phyloP scores from a whole-genome alignment of 352 stramenopile genomes.

The Phytophthora foliorum region DNA sequence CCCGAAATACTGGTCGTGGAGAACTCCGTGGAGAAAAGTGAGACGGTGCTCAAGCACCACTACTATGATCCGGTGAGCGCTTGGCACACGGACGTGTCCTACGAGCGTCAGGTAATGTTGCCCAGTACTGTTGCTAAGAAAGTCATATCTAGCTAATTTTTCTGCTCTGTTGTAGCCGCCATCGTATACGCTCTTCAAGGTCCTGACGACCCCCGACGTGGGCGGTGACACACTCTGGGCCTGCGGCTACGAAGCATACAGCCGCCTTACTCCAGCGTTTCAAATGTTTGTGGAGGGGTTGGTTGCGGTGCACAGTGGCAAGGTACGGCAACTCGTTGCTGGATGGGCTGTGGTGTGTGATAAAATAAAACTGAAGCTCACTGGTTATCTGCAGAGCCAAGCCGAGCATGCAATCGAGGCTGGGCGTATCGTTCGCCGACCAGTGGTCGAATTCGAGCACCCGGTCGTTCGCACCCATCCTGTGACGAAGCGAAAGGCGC shows the following conservation, averaged over 20 bases:
- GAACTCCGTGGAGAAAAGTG: constrained; percentile 12
- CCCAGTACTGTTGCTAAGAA: not conserved
- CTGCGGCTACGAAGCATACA: constrained; percentile 50
- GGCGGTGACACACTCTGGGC: constrained; percentile 52
- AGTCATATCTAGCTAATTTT: not conserved
- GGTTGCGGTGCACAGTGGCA: constrained; percentile 51
- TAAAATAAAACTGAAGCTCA: not conserved
- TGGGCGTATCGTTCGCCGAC: constrained; percentile 10
- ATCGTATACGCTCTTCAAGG: constrained; percentile 19
- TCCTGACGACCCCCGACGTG: constrained; percentile 35
- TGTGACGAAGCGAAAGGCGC: constrained; percentile 14
- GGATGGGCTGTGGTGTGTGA: too few relatives aligned
- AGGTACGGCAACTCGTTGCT: constrained; percentile 7
- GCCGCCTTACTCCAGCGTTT: constrained; percentile 45
- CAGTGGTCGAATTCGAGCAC: constrained; percentile 19
- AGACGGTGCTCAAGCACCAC: constrained; percentile 13
- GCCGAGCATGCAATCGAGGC: constrained; percentile 27
- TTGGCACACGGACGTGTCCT: constrained; percentile 47
- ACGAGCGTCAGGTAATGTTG: constrained; percentile 27
- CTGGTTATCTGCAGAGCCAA: constrained; percentile 19
- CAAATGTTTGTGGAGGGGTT: constrained; percentile 46
- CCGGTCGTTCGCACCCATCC: not conserved
- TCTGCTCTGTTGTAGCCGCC: constrained; percentile 14
- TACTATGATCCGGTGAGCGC: constrained; percentile 28
- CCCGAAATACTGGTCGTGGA: constrained; percentile 10